Percentiles rank a stretch among this genome's conserved stretches.
Conservation (phyloP, 2,329 filamentous ascomycete species). For the Epichloe baconii region DNA sequence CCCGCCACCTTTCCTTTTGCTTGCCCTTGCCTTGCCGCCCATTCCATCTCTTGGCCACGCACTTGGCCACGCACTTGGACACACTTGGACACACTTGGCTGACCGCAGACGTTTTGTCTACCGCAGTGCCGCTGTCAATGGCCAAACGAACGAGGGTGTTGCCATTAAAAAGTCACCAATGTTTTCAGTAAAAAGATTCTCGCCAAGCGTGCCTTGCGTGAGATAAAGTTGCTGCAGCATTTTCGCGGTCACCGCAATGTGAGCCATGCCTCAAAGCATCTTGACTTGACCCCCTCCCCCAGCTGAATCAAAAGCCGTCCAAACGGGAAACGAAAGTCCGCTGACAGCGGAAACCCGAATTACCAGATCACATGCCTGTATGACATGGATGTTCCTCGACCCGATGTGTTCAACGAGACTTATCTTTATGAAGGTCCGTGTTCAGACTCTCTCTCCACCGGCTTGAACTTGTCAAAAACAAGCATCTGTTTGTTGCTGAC, state of each 20-base stretch:
- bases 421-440: constrained; percentile 86
- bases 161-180: constrained; percentile 99
- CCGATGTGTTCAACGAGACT: constrained; percentile 97
- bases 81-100: not conserved
- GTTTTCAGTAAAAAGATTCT: constrained; percentile 99
- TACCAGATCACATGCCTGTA: constrained; percentile 90
- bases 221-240: constrained; percentile 97
- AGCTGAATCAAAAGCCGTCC: not conserved
- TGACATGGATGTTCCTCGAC: constrained; percentile 97
- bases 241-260: constrained; percentile 85
- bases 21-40: too few species aligned
- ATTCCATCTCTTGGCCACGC: not conserved
- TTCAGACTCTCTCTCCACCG: not conserved
- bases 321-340: not conserved
- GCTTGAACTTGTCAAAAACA: not conserved
- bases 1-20: not conserved
- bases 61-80: not conserved
- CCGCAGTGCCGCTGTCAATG: constrained; percentile 77
- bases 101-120: not conserved
- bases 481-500: not conserved
- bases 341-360: not conserved
- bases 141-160: constrained; percentile 79
- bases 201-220: constrained; percentile 90
- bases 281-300: not conserved
- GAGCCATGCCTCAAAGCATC: constrained; percentile 23